A percentile compares a stretch with the other conserved stretches of the same genome.
phyloP scores from a whole-genome alignment of 495 filamentous ascomycete genomes.

The Xylaria curta region DNA sequence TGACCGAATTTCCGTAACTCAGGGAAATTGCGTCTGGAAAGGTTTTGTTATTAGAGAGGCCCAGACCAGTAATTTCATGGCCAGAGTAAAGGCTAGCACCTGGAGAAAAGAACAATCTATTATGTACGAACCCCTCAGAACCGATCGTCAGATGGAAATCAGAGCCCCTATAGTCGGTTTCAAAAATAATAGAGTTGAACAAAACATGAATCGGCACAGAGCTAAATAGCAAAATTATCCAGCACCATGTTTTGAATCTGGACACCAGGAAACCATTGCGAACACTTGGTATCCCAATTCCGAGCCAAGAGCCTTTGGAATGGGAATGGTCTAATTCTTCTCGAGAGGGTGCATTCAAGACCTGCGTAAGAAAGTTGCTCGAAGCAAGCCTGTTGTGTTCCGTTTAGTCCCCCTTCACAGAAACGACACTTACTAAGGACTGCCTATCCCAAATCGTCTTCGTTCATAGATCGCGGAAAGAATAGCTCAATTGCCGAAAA shows the following conservation, averaged over 20 bases:
- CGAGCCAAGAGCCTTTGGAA: slow-evolving; percentile 42
- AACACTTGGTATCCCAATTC: slow-evolving; percentile 50
- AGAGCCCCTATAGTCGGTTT: slow-evolving; percentile 37
- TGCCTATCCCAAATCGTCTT: neutral
- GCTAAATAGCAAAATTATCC: slow-evolving; percentile 35
- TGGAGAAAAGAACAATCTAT: slow-evolving; percentile 28
- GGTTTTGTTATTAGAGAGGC: neutral
- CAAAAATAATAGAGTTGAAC: slow-evolving; percentile 35
- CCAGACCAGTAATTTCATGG: neutral
- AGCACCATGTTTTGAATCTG: slow-evolving; percentile 33
- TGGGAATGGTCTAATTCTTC: slow-evolving; percentile 49
- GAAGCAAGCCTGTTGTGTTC: slow-evolving; percentile 31
- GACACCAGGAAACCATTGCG: slow-evolving; percentile 40
- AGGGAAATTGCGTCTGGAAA: neutral
- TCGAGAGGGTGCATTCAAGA: slow-evolving; percentile 46
- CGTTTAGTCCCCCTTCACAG: neutral
- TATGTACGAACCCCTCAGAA: slow-evolving; percentile 42
- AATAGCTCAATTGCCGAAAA: neutral
- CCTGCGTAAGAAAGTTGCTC: slow-evolving; percentile 51
- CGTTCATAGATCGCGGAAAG: neutral
- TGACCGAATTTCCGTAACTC: neutral
- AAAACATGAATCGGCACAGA: slow-evolving; percentile 43
- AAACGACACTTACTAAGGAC: neutral
- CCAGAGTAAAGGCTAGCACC: slow-evolving; percentile 23
- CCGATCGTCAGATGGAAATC: slow-evolving; percentile 47